Conservation (phyloP, 768 basidiomycete genomes). For the Leccinum sublutescens region DNA sequence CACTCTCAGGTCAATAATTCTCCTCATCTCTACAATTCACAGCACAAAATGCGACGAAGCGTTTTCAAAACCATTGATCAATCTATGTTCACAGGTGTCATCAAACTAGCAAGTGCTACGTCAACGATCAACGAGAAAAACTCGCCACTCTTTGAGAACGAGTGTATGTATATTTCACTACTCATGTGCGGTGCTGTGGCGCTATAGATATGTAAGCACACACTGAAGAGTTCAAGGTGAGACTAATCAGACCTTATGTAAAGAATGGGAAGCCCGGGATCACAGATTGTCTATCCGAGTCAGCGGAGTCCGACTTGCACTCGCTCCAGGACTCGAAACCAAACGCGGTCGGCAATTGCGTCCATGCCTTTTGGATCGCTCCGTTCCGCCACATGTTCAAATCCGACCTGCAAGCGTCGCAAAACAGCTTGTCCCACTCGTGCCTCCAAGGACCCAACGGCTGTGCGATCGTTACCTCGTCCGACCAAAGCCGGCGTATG, state of each 20-base stretch:
- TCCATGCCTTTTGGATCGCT: constrained; percentile 13
- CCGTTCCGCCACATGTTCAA: constrained; percentile 1
- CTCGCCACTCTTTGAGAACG: no score
- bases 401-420: constrained; percentile 6
- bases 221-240: not conserved
- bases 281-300: no score
- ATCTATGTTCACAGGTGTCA: not conserved
- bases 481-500: constrained; percentile 8
- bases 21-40: not conserved
- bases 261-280: no score
- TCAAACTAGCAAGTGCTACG: not conserved
- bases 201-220: no score
- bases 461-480: not conserved
- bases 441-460: constrained; percentile 14
- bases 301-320: not conserved
- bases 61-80: not conserved
- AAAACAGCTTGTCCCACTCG: constrained; percentile 17
- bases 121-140: no score
- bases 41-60: not conserved
- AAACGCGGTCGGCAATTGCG: constrained; percentile 5
- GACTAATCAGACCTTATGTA: no score
- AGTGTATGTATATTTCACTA: no score
- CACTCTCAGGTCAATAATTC: no score
- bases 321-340: constrained; percentile 7
- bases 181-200: no score